Evolutionary conservation across 495 filamentous ascomycete genomes (phyloP).

Genomic region (Aspergillus biplanus): DNA sequence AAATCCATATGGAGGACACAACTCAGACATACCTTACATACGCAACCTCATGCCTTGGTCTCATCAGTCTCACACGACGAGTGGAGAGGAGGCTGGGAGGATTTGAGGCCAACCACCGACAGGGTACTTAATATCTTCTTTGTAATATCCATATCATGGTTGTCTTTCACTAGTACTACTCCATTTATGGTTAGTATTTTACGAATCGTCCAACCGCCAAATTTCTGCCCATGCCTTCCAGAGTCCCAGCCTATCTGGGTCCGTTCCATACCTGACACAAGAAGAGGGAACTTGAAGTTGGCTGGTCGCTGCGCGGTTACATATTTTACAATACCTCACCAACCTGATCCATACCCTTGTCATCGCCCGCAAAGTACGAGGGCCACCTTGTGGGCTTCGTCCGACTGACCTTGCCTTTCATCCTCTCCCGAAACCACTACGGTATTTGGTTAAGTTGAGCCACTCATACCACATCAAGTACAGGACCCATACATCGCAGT

Average conservation of each 20-base stretch:
- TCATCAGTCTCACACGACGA: conserved; percentile 16
- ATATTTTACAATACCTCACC: conserved; percentile 6
- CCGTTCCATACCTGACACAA: conserved; percentile 22
- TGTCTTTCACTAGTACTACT: conserved; percentile 5
- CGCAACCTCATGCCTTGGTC: conserved; percentile 19
- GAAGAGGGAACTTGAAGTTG: background rate
- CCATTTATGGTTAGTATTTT: conserved; percentile 13
- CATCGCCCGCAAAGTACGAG: conserved; percentile 12
- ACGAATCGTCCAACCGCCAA: conserved; percentile 18
- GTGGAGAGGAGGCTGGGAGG: conserved; percentile 13
- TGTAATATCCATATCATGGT: background rate
- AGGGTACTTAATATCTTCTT: conserved; percentile 7
- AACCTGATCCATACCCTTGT: conserved; percentile 19
- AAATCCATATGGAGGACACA: conserved; percentile 10
- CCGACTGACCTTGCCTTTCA: conserved; percentile 4
- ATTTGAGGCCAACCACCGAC: conserved; percentile 11
- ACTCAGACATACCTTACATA: conserved; percentile 16
- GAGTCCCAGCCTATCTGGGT: conserved; percentile 14
- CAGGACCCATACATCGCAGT: conserved; percentile 11
- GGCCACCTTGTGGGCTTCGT: background rate
- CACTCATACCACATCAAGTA: conserved; percentile 4
- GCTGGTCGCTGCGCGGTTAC: background rate
- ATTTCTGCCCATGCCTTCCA: conserved; percentile 19
- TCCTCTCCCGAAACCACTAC: background rate
- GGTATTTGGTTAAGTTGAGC: background rate